Conservation (phyloP, 2,329 filamentous ascomycete species). For the Colletotrichum spaethianum region DNA sequence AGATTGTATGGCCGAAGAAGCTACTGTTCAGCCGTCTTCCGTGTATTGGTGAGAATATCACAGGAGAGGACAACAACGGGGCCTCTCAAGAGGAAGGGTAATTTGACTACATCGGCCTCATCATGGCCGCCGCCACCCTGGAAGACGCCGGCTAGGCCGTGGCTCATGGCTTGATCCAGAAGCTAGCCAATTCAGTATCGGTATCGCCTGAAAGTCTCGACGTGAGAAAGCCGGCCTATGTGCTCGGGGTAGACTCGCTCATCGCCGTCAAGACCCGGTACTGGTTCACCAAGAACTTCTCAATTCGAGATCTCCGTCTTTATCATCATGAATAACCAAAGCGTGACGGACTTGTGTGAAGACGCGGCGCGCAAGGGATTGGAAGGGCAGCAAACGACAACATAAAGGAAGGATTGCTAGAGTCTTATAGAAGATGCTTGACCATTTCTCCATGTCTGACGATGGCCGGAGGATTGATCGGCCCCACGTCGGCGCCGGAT, state of each 20-base stretch:
- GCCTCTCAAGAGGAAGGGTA: too few relatives aligned
- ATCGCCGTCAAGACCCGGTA: slow-evolving; percentile 28
- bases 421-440: not conserved
- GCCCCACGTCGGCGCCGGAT: slow-evolving; percentile 1
- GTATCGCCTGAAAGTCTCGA: slow-evolving; percentile 18
- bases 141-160: slow-evolving; percentile 8
- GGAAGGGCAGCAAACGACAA: not conserved
- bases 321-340: slow-evolving; percentile 18
- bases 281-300: slow-evolving; percentile 19
- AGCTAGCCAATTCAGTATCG: slow-evolving; percentile 15
- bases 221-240: slow-evolving; percentile 19
- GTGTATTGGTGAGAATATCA: slow-evolving; percentile 6
- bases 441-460: not conserved
- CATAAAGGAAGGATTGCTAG: too few relatives aligned
- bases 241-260: slow-evolving; percentile 24
- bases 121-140: not conserved
- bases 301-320: slow-evolving; percentile 6
- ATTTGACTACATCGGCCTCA: slow-evolving; percentile 11
- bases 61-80: not conserved
- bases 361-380: not conserved
- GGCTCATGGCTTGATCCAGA: slow-evolving; percentile 5
- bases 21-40: slow-evolving; percentile 10
- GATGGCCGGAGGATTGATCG: not conserved
- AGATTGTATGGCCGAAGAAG: slow-evolving; percentile 8
- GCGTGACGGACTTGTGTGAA: slow-evolving; percentile 9